Evolutionary conservation across 1,139 yeast species (phyloP).

Genomic region (Yamadazyma pseudoaaseri): DNA sequence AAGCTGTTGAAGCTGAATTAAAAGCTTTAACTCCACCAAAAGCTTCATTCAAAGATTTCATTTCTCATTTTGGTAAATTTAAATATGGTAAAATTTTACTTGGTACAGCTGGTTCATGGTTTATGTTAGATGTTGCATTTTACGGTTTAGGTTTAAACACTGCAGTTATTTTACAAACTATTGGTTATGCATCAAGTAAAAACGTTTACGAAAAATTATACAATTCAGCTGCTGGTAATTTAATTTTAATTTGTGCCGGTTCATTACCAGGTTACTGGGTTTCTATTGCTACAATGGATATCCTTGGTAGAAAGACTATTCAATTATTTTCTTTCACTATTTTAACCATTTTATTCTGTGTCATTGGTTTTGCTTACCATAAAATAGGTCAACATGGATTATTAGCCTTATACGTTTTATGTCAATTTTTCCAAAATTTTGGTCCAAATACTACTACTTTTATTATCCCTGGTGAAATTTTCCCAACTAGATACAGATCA

Average conservation of each 20-base stretch:
- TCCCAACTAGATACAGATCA: constrained; percentile 97
- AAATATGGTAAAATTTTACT: constrained; percentile 77
- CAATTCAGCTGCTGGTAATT: constrained; percentile 83
- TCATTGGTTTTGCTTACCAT: constrained; percentile 78
- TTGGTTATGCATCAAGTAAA: constrained; percentile 73
- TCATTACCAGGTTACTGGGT: constrained; percentile 90
- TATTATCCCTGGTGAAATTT: constrained; percentile 93
- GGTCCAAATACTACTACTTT: constrained; percentile 98
- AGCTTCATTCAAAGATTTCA: constrained; percentile 61
- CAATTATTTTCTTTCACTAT: constrained; percentile 73
- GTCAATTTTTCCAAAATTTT: constrained; percentile 84
- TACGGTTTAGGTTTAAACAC: constrained; percentile 86
- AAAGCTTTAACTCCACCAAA: constrained; percentile 51
- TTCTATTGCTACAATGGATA: constrained; percentile 73
- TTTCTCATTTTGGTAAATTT: constrained; percentile 81
- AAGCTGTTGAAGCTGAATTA: constrained; percentile 49
- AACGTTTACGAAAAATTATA: constrained; percentile 65
- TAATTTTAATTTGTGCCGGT: constrained; percentile 89
- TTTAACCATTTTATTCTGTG: constrained; percentile 66
- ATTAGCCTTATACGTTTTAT: constrained; percentile 70
- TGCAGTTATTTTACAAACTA: constrained; percentile 77
- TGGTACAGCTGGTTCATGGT: constrained; percentile 98
- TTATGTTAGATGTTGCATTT: constrained; percentile 91
- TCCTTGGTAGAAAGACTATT: constrained; percentile 76
- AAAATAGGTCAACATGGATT: constrained; percentile 59